Conservation (phyloP, 2,329 filamentous ascomycete genomes). For the Falciphora oryzae region DNA sequence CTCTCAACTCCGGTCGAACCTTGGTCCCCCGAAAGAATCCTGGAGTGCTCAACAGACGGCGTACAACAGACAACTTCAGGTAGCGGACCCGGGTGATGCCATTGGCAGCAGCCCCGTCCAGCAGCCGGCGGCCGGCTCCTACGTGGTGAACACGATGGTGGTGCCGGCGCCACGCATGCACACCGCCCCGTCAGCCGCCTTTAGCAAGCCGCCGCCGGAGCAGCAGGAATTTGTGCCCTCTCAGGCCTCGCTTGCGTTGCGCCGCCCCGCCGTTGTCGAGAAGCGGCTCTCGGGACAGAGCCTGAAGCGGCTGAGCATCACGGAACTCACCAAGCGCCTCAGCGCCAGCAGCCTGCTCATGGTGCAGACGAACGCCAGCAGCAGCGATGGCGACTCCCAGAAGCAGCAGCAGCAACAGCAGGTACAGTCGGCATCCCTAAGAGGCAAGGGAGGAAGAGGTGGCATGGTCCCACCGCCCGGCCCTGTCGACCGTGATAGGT, state of each 20-base stretch:
- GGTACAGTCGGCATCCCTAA: conserved; percentile 27
- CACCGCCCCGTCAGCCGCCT: conserved; percentile 19
- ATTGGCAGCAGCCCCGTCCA: conserved; percentile 5
- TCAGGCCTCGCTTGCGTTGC: not conserved
- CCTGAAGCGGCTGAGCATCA: conserved; percentile 54
- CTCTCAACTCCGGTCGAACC: conserved; percentile 43
- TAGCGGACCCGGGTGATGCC: conserved; percentile 20
- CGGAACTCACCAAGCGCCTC: conserved; percentile 52
- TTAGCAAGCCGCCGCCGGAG: conserved; percentile 22
- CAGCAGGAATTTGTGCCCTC: conserved; percentile 22
- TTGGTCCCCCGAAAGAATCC: conserved; percentile 43
- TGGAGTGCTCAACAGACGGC: conserved; percentile 33
- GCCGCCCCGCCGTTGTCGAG: conserved; percentile 24
- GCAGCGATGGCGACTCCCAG: conserved; percentile 42
- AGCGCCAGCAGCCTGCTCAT: conserved; percentile 56
- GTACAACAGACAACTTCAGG: conserved; percentile 41
- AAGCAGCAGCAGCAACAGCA: conserved; percentile 30
- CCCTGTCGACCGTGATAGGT: conserved; percentile 35
- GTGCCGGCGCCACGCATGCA: conserved; percentile 19
- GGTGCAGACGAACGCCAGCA: conserved; percentile 50
- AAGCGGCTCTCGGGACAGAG: conserved; percentile 49
- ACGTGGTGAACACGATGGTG: not conserved
- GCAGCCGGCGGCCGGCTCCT: conserved; percentile 1
- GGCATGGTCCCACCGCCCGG: conserved; percentile 25
- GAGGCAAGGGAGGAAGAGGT: conserved; percentile 25